A percentile compares a stretch with the other conserved stretches of the same genome.
These are phyloP conservation scores for Gracilariopsis chorda DNA, from an alignment of 23 red algal genomes.

Conservation along the genomic window DNA sequence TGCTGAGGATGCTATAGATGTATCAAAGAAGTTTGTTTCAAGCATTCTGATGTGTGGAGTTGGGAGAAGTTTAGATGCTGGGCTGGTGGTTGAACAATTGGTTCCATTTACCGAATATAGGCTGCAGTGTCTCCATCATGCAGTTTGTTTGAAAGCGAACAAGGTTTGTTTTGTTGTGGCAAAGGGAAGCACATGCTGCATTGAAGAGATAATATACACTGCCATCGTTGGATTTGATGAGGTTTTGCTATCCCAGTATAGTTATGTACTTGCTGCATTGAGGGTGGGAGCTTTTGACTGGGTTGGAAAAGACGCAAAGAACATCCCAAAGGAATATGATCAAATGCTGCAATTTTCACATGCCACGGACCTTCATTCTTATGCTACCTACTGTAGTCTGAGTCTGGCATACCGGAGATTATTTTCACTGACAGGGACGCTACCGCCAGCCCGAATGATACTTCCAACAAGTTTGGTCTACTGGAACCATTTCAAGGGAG, in stretches of 20 bases:
- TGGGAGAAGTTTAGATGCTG: neutral
- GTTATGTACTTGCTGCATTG: neutral
- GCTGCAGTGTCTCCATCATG: neutral
- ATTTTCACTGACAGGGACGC: neutral
- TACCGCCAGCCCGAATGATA: constrained; percentile 16
- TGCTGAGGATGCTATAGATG: neutral
- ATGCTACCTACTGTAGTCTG: neutral
- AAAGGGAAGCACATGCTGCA: neutral
- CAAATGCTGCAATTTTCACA: too few relatives aligned
- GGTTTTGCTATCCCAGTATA: neutral
- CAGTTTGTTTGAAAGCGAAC: neutral
- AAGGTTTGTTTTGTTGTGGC: neutral
- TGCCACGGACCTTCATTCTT: neutral
- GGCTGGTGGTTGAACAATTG: neutral
- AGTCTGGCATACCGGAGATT: neutral
- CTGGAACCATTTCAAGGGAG: too few relatives aligned
- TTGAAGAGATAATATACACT: neutral
- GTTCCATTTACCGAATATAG: neutral
- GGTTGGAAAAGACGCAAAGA: constrained; percentile 7
- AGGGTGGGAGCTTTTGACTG: neutral
- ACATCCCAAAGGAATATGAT: too few relatives aligned
- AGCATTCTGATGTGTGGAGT: neutral
- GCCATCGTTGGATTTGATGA: neutral
- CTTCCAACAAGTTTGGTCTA: too few relatives aligned
- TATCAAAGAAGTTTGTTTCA: neutral